Conservation (phyloP, 2,329 filamentous ascomycete species). For the Clonostachys solani region DNA sequence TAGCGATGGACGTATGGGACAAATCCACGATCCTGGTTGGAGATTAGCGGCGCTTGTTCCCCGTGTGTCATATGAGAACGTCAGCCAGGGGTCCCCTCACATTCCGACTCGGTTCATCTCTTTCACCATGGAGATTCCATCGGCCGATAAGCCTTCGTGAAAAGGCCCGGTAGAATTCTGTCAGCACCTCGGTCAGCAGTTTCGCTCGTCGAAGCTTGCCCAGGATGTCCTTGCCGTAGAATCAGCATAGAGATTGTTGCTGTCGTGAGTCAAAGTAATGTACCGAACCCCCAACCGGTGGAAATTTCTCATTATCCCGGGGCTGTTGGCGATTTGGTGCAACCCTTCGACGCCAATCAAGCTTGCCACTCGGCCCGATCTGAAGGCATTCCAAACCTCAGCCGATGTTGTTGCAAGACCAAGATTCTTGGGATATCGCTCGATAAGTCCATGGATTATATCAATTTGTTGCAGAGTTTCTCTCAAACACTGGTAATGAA, state of each 20-base stretch:
- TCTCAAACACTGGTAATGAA: too few species aligned
- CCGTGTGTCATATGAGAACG: background rate
- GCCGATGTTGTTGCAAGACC: slow-evolving; percentile 14
- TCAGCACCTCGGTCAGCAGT: too few species aligned
- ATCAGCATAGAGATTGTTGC: slow-evolving; percentile 16
- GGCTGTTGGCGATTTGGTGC: slow-evolving; percentile 24
- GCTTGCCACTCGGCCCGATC: slow-evolving; percentile 21
- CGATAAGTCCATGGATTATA: slow-evolving; percentile 13
- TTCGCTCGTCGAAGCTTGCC: too few species aligned
- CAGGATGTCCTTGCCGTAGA: too few species aligned
- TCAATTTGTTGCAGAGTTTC: slow-evolving; percentile 5
- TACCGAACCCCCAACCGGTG: slow-evolving; percentile 26
- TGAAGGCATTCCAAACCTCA: slow-evolving; percentile 17
- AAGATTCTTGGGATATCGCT: slow-evolving; percentile 13
- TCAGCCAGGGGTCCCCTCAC: slow-evolving; percentile 2
- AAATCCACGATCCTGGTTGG: slow-evolving; percentile 18
- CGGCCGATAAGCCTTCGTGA: slow-evolving; percentile 17
- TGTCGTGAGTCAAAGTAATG: slow-evolving; percentile 21
- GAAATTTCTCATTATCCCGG: slow-evolving; percentile 22
- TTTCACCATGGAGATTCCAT: slow-evolving; percentile 16
- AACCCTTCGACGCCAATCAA: slow-evolving; percentile 27
- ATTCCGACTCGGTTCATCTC: slow-evolving; percentile 28
- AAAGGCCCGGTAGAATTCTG: slow-evolving; percentile 14
- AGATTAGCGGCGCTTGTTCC: background rate
- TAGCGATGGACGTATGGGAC: slow-evolving; percentile 19